phyloP scores from a whole-genome alignment of 2,329 filamentous ascomycete genomes.

The Tympanopsis confertula region DNA sequence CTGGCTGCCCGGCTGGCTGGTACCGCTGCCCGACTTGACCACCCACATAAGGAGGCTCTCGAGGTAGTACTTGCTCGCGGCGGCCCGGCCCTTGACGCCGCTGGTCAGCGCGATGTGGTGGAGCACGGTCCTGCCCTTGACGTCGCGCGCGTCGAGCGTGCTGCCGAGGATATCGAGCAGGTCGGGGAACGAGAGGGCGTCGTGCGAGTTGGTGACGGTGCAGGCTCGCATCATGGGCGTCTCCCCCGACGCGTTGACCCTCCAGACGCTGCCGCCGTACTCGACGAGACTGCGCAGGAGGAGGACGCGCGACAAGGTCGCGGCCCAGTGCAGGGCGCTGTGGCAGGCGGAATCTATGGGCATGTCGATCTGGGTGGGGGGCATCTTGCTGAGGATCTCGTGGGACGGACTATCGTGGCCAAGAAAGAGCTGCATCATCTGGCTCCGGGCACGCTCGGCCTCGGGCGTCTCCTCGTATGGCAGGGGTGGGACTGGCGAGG shows the following conservation, averaged over 20 bases:
- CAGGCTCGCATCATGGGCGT: constrained; percentile 89
- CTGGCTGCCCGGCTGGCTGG: constrained; percentile 11
- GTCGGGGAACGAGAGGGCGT: constrained; percentile 81
- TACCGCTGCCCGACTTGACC: constrained; percentile 67
- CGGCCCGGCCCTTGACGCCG: constrained; percentile 83
- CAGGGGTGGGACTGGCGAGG: constrained; percentile 53
- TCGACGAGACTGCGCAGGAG: constrained; percentile 71
- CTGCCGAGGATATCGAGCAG: constrained; percentile 78
- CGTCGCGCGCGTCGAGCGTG: constrained; percentile 82
- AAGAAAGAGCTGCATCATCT: constrained; percentile 74
- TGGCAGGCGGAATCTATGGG: constrained; percentile 83
- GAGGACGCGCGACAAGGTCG: constrained; percentile 76
- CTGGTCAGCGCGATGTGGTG: constrained; percentile 96
- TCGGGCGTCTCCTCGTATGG: constrained; percentile 48
- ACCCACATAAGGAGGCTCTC: constrained; percentile 91
- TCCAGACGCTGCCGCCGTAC: constrained; percentile 74
- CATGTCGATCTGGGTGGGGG: constrained; percentile 74
- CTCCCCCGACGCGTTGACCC: constrained; percentile 81
- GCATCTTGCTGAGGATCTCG: constrained; percentile 65
- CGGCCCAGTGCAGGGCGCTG: constrained; percentile 91
- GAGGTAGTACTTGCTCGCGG: constrained; percentile 88
- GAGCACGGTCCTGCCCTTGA: constrained; percentile 79
- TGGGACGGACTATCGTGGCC: constrained; percentile 58
- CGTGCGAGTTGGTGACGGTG: constrained; percentile 85
- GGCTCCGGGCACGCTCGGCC: constrained; percentile 67